Conservation (phyloP, 2,329 filamentous ascomycete species). For the Xenosphaeropsis pyriputrescens region DNA sequence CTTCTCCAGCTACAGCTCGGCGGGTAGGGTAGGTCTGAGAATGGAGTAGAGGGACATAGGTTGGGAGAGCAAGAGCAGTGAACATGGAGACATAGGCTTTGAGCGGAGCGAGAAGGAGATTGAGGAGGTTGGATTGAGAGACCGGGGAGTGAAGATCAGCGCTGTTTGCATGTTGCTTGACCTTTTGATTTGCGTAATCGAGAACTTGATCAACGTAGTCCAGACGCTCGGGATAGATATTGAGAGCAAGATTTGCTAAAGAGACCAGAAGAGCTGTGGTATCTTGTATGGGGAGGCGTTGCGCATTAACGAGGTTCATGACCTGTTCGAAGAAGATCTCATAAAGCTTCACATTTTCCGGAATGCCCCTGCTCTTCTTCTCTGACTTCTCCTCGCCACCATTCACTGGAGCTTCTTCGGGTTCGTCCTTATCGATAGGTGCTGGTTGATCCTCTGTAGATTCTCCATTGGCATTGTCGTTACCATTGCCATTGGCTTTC, state of each 20-base stretch:
- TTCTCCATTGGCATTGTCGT: slow-evolving; percentile 21
- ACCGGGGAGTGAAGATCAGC: slow-evolving; percentile 84
- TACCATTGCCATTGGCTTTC: slow-evolving; percentile 22
- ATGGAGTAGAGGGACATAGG: slow-evolving; percentile 79
- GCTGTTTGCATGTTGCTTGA: slow-evolving; percentile 79
- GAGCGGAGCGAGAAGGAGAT: slow-evolving; percentile 79
- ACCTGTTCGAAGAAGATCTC: slow-evolving; percentile 97
- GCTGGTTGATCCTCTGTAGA: slow-evolving; percentile 30
- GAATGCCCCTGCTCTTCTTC: slow-evolving; percentile 34
- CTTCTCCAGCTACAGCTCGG: slow-evolving; percentile 78
- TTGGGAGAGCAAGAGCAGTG: slow-evolving; percentile 85
- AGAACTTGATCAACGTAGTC: slow-evolving; percentile 95
- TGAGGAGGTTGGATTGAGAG: slow-evolving; percentile 79
- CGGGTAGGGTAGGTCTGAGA: slow-evolving; percentile 88
- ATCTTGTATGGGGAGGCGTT: slow-evolving; percentile 85
- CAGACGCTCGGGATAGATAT: slow-evolving; percentile 83
- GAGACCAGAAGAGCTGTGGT: slow-evolving; percentile 91
- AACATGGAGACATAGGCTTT: slow-evolving; percentile 88
- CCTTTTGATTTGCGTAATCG: slow-evolving; percentile 75
- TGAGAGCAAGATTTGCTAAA: slow-evolving; percentile 80
- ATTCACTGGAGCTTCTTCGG: slow-evolving; percentile 15
- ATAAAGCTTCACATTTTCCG: slow-evolving; percentile 74
- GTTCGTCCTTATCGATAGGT: slow-evolving; percentile 24
- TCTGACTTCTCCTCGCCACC: slow-evolving; percentile 19
- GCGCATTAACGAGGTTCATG: slow-evolving; percentile 79